A percentile compares a stretch with the other conserved stretches of the same genome.
phyloP scores from a whole-genome alignment of 805 yeast species.

The Hanseniaspora osmophila region DNA sequence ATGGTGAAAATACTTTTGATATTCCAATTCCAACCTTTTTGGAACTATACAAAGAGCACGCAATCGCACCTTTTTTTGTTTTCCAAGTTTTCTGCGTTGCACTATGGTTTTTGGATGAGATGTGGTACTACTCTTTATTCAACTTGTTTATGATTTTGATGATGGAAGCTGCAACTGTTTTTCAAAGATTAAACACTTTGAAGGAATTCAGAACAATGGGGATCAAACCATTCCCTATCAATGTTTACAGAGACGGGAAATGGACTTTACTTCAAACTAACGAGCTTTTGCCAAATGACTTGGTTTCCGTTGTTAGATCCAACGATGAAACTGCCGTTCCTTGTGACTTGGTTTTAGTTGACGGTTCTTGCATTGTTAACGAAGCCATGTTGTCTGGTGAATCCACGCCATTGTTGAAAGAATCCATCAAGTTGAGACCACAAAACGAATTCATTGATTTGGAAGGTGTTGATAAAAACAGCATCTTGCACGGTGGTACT shows the following conservation, averaged over 20 bases:
- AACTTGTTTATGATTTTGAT: constrained; percentile 83
- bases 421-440: constrained; percentile 77
- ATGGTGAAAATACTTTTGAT: constrained; percentile 80
- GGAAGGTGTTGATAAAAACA: constrained; percentile 78
- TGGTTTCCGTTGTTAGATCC: constrained; percentile 77
- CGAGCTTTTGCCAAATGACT: constrained; percentile 79
- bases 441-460: constrained; percentile 49
- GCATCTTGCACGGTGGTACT: constrained; percentile 89
- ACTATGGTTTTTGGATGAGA: constrained; percentile 89
- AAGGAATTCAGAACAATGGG: constrained; percentile 95
- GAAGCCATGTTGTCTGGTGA: constrained; percentile 99
- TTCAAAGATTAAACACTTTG: constrained; percentile 90
- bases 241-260: constrained; percentile 50
- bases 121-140: constrained; percentile 90
- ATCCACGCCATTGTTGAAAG: constrained; percentile 91
- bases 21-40: constrained; percentile 87
- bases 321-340: constrained; percentile 86
- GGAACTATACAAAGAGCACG: constrained; percentile 91
- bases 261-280: constrained; percentile 65
- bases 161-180: constrained; percentile 88
- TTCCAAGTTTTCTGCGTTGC: constrained; percentile 94
- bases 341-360: constrained; percentile 75
- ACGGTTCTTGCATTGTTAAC: constrained; percentile 88
- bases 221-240: constrained; percentile 73
- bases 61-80: constrained; percentile 94